Percentiles rank a stretch among this genome's conserved stretches.
phyloP scores from a whole-genome alignment of 1,139 yeast species.

The Diutina catenulata region DNA sequence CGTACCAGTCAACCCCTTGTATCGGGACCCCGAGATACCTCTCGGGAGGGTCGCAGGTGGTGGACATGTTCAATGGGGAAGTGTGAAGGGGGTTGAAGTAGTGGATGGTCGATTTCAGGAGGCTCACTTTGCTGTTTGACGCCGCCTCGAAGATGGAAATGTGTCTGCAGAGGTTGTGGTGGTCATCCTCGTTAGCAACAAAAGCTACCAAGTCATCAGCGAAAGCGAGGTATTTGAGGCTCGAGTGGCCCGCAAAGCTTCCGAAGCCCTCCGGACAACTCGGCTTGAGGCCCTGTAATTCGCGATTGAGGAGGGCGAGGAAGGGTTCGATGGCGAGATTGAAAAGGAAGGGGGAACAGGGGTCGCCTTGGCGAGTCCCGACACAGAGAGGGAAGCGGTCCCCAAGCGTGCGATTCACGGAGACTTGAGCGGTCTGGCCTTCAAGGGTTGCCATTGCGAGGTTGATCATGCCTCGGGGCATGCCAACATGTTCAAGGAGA shows the following conservation, averaged over 20 bases:
- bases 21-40: neutral
- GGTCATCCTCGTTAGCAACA: neutral
- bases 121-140: neutral
- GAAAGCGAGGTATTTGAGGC: neutral
- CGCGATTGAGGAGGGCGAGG: neutral
- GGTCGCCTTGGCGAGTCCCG: neutral
- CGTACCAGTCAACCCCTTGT: neutral
- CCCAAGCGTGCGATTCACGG: neutral
- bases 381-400: neutral
- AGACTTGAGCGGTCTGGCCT: neutral
- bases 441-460: neutral
- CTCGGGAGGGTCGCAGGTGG: too few relatives aligned
- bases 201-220: neutral
- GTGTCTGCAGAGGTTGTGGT: neutral
- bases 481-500: neutral
- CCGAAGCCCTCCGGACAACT: neutral
- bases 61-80: too few relatives aligned
- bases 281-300: neutral
- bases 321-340: conserved; percentile 1
- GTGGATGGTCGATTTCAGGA: neutral
- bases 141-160: neutral
- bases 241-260: too few relatives aligned
- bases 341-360: neutral
- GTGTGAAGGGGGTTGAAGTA: too few relatives aligned
- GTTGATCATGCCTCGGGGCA: neutral